Conservation (phyloP, 2,329 filamentous ascomycete genomes). For the Alternaria sp. region DNA sequence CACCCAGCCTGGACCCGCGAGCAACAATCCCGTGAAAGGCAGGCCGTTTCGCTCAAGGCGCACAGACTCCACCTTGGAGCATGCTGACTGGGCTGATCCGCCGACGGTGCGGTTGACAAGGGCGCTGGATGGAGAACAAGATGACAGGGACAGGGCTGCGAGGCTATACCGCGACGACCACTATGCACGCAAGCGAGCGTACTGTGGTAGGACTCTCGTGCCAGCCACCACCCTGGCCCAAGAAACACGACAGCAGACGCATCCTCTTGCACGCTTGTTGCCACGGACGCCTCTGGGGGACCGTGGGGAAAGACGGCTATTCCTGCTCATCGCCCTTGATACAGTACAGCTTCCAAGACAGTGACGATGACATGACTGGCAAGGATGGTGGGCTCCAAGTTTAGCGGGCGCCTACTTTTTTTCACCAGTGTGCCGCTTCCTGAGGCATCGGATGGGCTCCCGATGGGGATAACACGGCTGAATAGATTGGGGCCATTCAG, state of each 20-base stretch:
- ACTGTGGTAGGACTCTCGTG: conserved; percentile 21
- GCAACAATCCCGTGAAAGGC: conserved; percentile 27
- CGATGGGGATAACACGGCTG: conserved; percentile 50
- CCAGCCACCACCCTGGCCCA: conserved; percentile 39
- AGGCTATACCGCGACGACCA: conserved; percentile 20
- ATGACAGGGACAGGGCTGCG: conserved; percentile 30
- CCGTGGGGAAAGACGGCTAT: conserved; percentile 22
- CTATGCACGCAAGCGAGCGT: conserved; percentile 48
- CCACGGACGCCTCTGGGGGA: conserved; percentile 20
- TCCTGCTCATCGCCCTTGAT: conserved; percentile 22
- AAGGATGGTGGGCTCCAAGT: conserved; percentile 34
- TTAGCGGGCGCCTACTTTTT: conserved; percentile 50
- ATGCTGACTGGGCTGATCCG: conserved; percentile 48
- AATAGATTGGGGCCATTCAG: conserved; percentile 43
- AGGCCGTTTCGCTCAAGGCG: conserved; percentile 35
- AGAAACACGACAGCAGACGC: conserved; percentile 29
- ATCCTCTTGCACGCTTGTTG: conserved; percentile 20
- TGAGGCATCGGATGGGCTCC: conserved; percentile 44
- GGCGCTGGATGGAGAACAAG: conserved; percentile 23
- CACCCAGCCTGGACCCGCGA: conserved; percentile 40
- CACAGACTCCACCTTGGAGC: conserved; percentile 37
- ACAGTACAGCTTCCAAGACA: conserved; percentile 6
- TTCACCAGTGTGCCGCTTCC: conserved; percentile 33
- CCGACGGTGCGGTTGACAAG: conserved; percentile 38
- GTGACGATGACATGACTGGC: conserved; percentile 9